Base-by-base conservation (phyloP, 1,139 yeast species). In the Geotrichum cucujoidarum region DNA sequence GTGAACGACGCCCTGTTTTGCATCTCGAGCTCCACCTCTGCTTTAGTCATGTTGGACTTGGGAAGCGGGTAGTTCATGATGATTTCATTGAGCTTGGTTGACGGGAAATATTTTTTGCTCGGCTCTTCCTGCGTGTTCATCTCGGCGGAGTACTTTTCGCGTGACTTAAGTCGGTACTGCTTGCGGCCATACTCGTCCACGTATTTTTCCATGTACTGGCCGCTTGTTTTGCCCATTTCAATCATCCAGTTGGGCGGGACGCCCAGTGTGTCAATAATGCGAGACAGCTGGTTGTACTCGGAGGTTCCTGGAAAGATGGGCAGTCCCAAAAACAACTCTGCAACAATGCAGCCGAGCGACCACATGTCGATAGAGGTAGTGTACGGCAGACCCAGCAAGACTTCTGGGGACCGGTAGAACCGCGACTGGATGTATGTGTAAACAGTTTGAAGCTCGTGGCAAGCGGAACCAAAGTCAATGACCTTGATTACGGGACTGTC, bases 261-360 rank as follows among this genome's bases (percentile, higher is more conserved):
- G 0, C 95, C 97, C 51, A 90, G 67, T 71, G 90, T 85, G 45
- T 85, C 85, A 4, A 83, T 79, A 40, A 92, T 89, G 58, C 95
- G 79, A 59, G 81, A 76, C 40, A 94, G 70, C 66, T 90, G 97
- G 62, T 92, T 89, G 66, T 83, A 92, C 65, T 92, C 98, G 0
- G 96, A 86, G 3, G 90, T 78, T 2, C 98, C 98, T 0, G 99
- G 97, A 60, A 92, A 89, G 59, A 92, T 74, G 1, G 99, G 99
- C 49, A 92, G 73, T 0, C 99, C 99, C 48, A 92, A 68, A 60
- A 89, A 92, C 48, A 92, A 70, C 64, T 92, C 99, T 0, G 96
- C 97, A 31, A 90, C 83, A 47, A 94, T 92, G 70, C 99, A 92
- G 1, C 98, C 99, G 40, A 92, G 71, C 1, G 97, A 89, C 99